A percentile compares a stretch with the other conserved stretches of the same genome.
These are phyloP conservation scores for Fusarium multiceps DNA, from an alignment of 2,329 filamentous ascomycete genomes.

Conservation along the genomic window DNA sequence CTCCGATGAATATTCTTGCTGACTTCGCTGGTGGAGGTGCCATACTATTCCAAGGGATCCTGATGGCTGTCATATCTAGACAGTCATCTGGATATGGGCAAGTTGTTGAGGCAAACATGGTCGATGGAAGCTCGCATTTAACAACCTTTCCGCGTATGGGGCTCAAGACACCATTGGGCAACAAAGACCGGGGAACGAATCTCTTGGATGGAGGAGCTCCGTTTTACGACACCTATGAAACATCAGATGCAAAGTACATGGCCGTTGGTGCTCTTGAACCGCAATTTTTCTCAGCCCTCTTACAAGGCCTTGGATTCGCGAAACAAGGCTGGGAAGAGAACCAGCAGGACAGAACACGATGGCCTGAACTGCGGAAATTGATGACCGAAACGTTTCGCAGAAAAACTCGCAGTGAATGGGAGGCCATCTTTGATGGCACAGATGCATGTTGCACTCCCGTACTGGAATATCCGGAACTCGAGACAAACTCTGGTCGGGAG, in stretches of 20 bases:
- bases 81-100: constrained; percentile 76
- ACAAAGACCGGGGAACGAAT: constrained; percentile 76
- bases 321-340: constrained; percentile 62
- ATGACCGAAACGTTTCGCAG: constrained; percentile 74
- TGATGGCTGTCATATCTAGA: constrained; percentile 80
- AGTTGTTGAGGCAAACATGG: constrained; percentile 96
- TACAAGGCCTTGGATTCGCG: constrained; percentile 73
- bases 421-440: constrained; percentile 84
- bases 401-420: constrained; percentile 84
- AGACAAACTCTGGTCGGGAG: constrained; percentile 61
- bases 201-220: constrained; percentile 85
- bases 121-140: constrained; percentile 85
- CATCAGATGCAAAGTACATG: constrained; percentile 80
- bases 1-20: constrained; percentile 85
- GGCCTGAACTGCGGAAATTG: constrained; percentile 72
- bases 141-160: constrained; percentile 80
- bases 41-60: constrained; percentile 81
- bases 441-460: constrained; percentile 96
- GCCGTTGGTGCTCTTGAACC: constrained; percentile 92
- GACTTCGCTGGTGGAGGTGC: constrained; percentile 94
- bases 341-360: constrained; percentile 70
- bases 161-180: constrained; percentile 72
- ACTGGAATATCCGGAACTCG: constrained; percentile 78
- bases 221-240: constrained; percentile 91
- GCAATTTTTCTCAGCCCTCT: constrained; percentile 78